Percentiles rank a stretch among this genome's conserved stretches.
phyloP scores from a whole-genome alignment of 2,329 filamentous ascomycete species.

The Domatiomyces globalis region DNA sequence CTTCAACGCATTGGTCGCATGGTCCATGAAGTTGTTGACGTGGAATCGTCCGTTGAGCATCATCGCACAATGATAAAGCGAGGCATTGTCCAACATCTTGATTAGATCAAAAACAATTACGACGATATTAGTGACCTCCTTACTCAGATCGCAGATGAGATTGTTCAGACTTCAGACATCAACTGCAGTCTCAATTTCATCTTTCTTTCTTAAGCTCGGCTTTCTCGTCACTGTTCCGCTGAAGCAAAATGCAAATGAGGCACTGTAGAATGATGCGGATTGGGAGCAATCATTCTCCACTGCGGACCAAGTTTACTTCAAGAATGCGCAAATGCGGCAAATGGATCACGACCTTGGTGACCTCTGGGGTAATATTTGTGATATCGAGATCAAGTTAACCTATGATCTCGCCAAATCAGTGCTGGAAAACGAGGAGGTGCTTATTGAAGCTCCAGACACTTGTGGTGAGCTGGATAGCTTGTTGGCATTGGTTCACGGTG shows the following conservation, averaged over 20 bases:
- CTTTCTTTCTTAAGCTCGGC: constrained; percentile 83
- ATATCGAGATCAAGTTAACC: constrained; percentile 78
- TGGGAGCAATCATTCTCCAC: constrained; percentile 73
- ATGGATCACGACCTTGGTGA: constrained; percentile 75
- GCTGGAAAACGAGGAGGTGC: constrained; percentile 50
- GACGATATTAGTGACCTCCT: constrained; percentile 64
- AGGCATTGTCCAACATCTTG: constrained; percentile 60
- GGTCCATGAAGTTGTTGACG: constrained; percentile 49
- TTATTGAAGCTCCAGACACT: constrained; percentile 58
- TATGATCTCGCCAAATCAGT: constrained; percentile 60
- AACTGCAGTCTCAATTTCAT: constrained; percentile 56
- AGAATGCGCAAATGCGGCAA: constrained; percentile 65
- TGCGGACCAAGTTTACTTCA: constrained; percentile 64
- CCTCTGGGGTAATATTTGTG: constrained; percentile 69
- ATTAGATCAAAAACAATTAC: constrained; percentile 63
- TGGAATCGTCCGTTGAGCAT: constrained; percentile 37
- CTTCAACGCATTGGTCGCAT: constrained; percentile 54
- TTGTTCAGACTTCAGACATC: constrained; percentile 41
- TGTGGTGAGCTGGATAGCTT: constrained; percentile 76
- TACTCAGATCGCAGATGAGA: constrained; percentile 48
- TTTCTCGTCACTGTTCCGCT: constrained; percentile 66
- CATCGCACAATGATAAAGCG: constrained; percentile 57
- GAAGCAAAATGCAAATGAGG: constrained; percentile 43
- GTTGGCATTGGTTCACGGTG: constrained; percentile 64
- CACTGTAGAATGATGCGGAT: constrained; percentile 45